phyloP scores from a whole-genome alignment of 495 filamentous ascomycete genomes.

The Xylaria nigripes region DNA sequence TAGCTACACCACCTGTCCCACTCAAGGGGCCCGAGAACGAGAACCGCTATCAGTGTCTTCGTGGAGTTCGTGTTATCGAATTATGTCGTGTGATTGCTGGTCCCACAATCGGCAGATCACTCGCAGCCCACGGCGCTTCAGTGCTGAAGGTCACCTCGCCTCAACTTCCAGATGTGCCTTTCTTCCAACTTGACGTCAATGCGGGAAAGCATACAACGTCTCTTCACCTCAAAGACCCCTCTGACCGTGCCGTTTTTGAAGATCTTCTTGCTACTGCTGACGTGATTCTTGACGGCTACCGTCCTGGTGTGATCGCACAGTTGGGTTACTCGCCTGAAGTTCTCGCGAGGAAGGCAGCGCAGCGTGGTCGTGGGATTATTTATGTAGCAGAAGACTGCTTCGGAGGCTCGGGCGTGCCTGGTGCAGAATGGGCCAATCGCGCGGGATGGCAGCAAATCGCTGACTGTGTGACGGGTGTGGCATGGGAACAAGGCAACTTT shows the following conservation, averaged over 20 bases:
- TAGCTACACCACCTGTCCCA: constrained; percentile 43
- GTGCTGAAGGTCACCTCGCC: constrained; percentile 66
- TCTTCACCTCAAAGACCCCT: constrained; percentile 49
- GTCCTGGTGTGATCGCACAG: constrained; percentile 52
- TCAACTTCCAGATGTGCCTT: constrained; percentile 61
- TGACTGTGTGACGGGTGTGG: constrained; percentile 45
- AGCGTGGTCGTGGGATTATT: constrained; percentile 53
- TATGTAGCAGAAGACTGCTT: constrained; percentile 71
- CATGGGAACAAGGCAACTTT: constrained; percentile 65
- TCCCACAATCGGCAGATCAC: constrained; percentile 56
- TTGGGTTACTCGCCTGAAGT: constrained; percentile 50
- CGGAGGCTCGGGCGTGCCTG: constrained; percentile 33
- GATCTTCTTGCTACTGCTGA: constrained; percentile 48
- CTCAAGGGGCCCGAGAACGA: constrained; percentile 36
- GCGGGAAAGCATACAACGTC: constrained; percentile 51
- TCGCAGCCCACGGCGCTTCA: constrained; percentile 59
- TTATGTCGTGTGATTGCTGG: constrained; percentile 58
- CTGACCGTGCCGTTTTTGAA: constrained; percentile 47
- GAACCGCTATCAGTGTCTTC: constrained; percentile 45
- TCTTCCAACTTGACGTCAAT: constrained; percentile 75
- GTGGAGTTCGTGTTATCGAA: constrained; percentile 54
- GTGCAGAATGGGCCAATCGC: constrained; percentile 41
- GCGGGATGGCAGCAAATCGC: constrained; percentile 55
- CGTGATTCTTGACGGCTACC: constrained; percentile 56
- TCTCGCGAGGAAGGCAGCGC: constrained; percentile 40